Conservation (phyloP, 805 yeast species). For the Wickerhamomyces sydowiorum region DNA sequence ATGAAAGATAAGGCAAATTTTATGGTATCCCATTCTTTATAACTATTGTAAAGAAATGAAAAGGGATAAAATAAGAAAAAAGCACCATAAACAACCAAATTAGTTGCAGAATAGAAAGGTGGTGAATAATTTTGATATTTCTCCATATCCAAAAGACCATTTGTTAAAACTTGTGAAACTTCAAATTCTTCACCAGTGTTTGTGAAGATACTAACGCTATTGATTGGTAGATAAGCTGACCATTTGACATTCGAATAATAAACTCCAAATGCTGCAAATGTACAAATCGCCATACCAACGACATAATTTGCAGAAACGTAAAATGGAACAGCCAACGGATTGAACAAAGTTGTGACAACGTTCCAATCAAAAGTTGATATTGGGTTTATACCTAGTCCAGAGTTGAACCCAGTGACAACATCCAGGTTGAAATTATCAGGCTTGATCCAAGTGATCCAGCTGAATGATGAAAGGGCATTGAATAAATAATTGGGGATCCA, state of each 20-base stretch:
- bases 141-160: slow-evolving; percentile 37
- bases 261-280: slow-evolving; percentile 28
- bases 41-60: slow-evolving; percentile 39
- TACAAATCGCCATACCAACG: slow-evolving; percentile 29
- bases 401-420: slow-evolving; percentile 38
- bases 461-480: slow-evolving; percentile 35
- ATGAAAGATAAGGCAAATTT: slow-evolving; percentile 32
- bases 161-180: slow-evolving; percentile 39
- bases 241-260: slow-evolving; percentile 36
- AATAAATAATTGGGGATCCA: slow-evolving; percentile 43
- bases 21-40: slow-evolving; percentile 37
- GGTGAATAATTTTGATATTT: slow-evolving; percentile 54
- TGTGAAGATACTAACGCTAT: slow-evolving; percentile 46
- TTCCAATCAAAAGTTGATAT: slow-evolving; percentile 50
- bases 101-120: slow-evolving; percentile 62
- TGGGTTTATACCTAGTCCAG: slow-evolving; percentile 50
- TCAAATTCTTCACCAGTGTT: slow-evolving; percentile 44
- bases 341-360: slow-evolving; percentile 31
- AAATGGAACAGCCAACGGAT: slow-evolving; percentile 40
- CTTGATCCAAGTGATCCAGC: slow-evolving; percentile 56
- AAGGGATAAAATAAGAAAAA: slow-evolving; percentile 42
- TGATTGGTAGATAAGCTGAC: slow-evolving; percentile 34
- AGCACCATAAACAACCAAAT: slow-evolving; percentile 52
- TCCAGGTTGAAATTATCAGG: slow-evolving; percentile 46
- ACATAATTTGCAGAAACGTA: slow-evolving; percentile 27